Conservation (phyloP, 176 grass and related monocot genomes). For the Carex parvula region DNA sequence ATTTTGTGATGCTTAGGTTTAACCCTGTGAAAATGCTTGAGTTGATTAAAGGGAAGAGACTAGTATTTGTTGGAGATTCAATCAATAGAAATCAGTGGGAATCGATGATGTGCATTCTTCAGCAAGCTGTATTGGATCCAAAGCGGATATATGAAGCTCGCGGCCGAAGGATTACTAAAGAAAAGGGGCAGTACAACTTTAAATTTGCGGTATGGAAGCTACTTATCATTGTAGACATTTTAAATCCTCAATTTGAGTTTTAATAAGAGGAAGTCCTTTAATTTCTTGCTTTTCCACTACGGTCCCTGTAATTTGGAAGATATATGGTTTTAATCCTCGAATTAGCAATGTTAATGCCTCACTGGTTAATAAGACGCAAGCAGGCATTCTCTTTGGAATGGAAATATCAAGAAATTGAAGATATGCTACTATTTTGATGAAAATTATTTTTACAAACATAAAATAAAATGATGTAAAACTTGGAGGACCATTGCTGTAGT, state of each 20-base stretch:
- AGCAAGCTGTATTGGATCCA: slow-evolving; percentile 46
- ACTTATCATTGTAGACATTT: slow-evolving; percentile 5
- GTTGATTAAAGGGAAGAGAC: slow-evolving; percentile 63
- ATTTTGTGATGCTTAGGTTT: slow-evolving; percentile 42
- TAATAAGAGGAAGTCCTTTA: neutral
- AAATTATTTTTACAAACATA: neutral
- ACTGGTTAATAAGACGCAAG: neutral
- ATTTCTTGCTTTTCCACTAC: neutral
- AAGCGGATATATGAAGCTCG: slow-evolving; percentile 58
- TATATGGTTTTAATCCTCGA: neutral
- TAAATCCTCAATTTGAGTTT: slow-evolving; percentile 10
- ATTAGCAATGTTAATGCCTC: neutral
- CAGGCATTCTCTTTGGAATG: neutral
- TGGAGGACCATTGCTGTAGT: neutral
- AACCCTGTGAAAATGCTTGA: slow-evolving; percentile 67
- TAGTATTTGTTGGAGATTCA: slow-evolving; percentile 84
- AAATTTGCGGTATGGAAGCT: slow-evolving; percentile 51
- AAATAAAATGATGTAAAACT: neutral
- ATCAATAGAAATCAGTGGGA: slow-evolving; percentile 97
- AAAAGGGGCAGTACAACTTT: slow-evolving; percentile 81
- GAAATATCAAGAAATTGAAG: neutral
- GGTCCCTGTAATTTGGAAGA: neutral
- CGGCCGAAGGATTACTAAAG: slow-evolving; percentile 58
- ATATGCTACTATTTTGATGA: neutral
- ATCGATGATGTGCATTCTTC: slow-evolving; percentile 92